Evolutionary conservation across 2,329 filamentous ascomycete genomes (phyloP), one percentile per base, ranked within the genome.

Genomic region (Trichoderma koningiopsis): DNA sequence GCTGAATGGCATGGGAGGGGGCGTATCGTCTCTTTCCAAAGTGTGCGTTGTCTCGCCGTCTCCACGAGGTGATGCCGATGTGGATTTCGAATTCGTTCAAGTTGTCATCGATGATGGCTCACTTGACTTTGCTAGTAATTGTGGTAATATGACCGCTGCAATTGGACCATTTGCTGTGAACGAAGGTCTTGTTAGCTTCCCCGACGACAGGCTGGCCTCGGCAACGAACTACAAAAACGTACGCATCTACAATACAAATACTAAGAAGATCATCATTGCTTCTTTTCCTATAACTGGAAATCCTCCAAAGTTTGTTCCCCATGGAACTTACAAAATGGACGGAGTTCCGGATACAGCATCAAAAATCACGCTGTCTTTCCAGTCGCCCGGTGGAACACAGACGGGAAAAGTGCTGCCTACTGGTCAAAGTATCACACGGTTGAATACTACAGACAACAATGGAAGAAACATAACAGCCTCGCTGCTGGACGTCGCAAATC

Each of bases 1-100:
- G 11, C 22, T 52, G 13, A 62, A 62, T 22, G 60, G 60, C 29
- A 62, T 62, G 60, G 60, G 60, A 52, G 60, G 60, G 10, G 43
- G 60, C 22, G 29, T 62, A 10, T 53, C 43, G 5, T 62, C 60
- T 10, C 60, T 62, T 16, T 62, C 60, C n/a, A 62, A 62, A n/a
- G 43, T 62, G 7, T 62, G 60, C 22, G 29, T 62, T 62, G 60
- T 62, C n/a, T 62, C 60, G 7, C 60, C 60, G 11, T 62, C 60
- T 22, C 19, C 29, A 4, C 43, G 43, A 35, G 43, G 53, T 35
- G 60, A 53, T 35, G 60, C 60, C 19, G 60, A 62, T 35, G 60
- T 62, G 29, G 60, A 62, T 35, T 62, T 62, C 27, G 60, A 62
- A 27, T 53, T 52, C 31, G 47, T 62, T 6, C 43, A 53, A 37